Evolutionary conservation across 306 rosid genomes (phyloP), one percentile per base, ranked within the genome.

Genomic region (Malus asiatica): DNA sequence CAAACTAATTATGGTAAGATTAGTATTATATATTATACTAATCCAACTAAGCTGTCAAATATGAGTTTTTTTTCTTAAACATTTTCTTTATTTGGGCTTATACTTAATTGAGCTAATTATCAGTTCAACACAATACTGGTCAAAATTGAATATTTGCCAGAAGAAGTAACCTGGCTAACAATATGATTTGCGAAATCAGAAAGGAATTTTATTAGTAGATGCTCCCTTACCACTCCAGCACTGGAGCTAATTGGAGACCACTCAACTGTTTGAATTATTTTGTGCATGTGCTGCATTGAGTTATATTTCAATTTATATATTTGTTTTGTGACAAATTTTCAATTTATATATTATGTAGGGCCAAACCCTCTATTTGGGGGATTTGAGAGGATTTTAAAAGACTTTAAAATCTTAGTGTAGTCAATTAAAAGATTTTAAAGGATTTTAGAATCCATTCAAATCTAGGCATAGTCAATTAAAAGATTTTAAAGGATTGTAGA

Each of bases 281-380:
- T n/a, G 35, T 30, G 46, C 19, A 48, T 48, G 19, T 48, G 3
- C 19, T 30, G 67, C n/a, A 29, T 30, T 42, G 4, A 42, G 46
- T 61, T 58, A 20, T 25, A 23, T 53, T 33, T 48, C 19, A 48
- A 48, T 48, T 8, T 46, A 35, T 48, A 48, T 48, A 48, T 14
- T 48, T 48, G 53, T 48, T 14, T 13, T 25, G 42, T 16, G 19
- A 4, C 19, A 4, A 48, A 6, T 19, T 55, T 55, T 19, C 60
- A 18, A 19, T 8, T 55, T 55, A 55, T 55, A 5, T 6, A 63
- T 63, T 6, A 27, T 77, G 86, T 85, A 93, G 90, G 97, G 62
- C 70, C 95, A 30, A 90, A 93, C 72, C 95, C 96, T 66, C 83
- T 90, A 2, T 90, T 88, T 78, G 96, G 93, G 78, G 93, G 95